phyloP scores from a whole-genome alignment of 2,329 filamentous ascomycete species.

The Pestalotiopsis sp. region DNA sequence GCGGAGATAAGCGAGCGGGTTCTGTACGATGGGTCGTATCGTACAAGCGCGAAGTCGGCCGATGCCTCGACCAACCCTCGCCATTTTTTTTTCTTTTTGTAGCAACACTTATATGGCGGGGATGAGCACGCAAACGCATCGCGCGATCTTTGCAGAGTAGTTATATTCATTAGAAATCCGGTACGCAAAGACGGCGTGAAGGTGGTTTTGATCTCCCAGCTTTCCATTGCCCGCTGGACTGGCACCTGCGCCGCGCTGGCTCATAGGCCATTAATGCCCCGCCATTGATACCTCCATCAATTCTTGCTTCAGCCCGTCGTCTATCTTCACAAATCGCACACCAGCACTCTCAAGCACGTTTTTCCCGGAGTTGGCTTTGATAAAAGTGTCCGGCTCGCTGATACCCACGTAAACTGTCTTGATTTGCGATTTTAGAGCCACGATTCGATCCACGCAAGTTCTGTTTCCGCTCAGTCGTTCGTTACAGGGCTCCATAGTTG shows the following conservation, averaged over 20 bases:
- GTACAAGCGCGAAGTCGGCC: not conserved
- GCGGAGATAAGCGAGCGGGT: not conserved
- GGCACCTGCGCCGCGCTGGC: not conserved
- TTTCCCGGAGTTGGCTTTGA: slow-evolving; percentile 34
- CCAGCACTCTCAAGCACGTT: slow-evolving; percentile 26
- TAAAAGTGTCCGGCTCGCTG: slow-evolving; percentile 38
- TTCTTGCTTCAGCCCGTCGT: not conserved
- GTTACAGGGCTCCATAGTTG: slow-evolving; percentile 49
- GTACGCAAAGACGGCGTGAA: not conserved
- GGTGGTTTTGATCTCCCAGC: not conserved
- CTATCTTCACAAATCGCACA: slow-evolving; percentile 14
- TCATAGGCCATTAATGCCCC: slow-evolving; percentile 51
- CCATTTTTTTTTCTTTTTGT: too few relatives aligned
- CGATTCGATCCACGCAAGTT: slow-evolving; percentile 39
- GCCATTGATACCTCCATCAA: slow-evolving; percentile 55
- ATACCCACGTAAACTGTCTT: slow-evolving; percentile 42
- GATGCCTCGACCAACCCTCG: not conserved
- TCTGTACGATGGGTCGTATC: not conserved
- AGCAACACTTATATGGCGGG: not conserved
- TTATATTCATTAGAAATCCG: not conserved
- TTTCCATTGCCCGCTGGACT: not conserved
- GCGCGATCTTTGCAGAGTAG: not conserved
- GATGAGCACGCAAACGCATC: not conserved
- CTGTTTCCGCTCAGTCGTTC: slow-evolving; percentile 41
- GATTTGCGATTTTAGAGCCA: slow-evolving; percentile 34